Percentiles rank a stretch among this genome's conserved stretches.
phyloP scores from a whole-genome alignment of 75 land plant species.

The Pinus tabuliformis region DNA sequence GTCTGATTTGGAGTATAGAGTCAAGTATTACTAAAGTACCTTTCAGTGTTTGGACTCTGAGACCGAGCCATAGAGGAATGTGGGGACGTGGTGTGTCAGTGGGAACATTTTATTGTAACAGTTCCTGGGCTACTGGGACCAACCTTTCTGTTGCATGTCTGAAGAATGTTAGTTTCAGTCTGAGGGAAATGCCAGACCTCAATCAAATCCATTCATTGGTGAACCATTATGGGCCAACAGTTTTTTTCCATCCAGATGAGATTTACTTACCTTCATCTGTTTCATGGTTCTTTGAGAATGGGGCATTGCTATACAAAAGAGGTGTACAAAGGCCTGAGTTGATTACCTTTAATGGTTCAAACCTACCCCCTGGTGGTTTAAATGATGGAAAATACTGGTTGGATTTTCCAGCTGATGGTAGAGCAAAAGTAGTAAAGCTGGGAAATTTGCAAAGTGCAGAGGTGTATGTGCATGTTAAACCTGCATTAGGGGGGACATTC shows the following conservation, averaged over 20 bases:
- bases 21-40: conserved; percentile 14
- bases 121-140: not conserved
- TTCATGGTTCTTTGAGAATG: conserved; percentile 65
- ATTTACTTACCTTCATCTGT: conserved; percentile 71
- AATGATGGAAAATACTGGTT: conserved; percentile 79
- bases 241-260: conserved; percentile 78
- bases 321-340: conserved; percentile 24
- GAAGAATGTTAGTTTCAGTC: conserved; percentile 30
- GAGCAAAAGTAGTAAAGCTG: conserved; percentile 34
- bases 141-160: conserved; percentile 29
- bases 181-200: conserved; percentile 55
- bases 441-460: conserved; percentile 53
- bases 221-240: conserved; percentile 49
- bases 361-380: conserved; percentile 72
- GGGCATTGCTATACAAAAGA: conserved; percentile 49
- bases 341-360: conserved; percentile 50
- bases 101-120: conserved; percentile 46
- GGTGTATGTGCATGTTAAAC: conserved; percentile 70
- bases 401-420: conserved; percentile 54
- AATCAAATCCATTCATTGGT: conserved; percentile 43
- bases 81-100: conserved; percentile 37
- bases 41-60: conserved; percentile 24
- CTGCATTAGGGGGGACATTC: conserved; percentile 63
- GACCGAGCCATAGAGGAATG: conserved; percentile 39
- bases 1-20: conserved; percentile 37